Evolutionary conservation across 169 alveolate species (phyloP), one percentile per base, ranked within the genome.

Genomic region (Theileria orientalis): DNA sequence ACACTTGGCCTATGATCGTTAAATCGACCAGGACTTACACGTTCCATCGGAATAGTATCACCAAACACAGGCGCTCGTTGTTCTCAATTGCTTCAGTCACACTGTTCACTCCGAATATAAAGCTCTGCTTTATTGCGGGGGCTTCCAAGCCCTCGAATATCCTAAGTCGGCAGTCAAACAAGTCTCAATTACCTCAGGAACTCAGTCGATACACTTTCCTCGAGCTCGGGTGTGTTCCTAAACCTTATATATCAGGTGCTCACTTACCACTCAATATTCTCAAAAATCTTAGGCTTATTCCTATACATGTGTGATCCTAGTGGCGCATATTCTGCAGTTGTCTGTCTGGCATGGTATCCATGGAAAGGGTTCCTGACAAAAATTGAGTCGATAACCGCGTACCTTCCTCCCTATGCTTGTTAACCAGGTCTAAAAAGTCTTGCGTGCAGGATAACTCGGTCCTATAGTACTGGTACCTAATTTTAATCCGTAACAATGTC

Each of bases 361-460:
- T 23, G 16, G 83, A 64, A 69, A 62, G 40, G 9, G 83, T 33
- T 5, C 87, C 87, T 79, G 42, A 13, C 19, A 19, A 30, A 42
- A 3, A n/a, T n/a, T 37, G 32, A 47, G 40, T 46, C 66, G n/a
- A 68, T 68, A 68, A 5, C 14, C 27, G n/a, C 33, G 52, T 68
- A 46, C 89, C 89, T 23, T 72, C 69, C 0, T 66, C 84, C 16
- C 89, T 76, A 63, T 64, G 75, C 56, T 82, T 72, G 82, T 82
- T 82, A 7, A 66, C 89, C 30, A 82, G 14, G 56, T 82, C 89
- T 44, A 82, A 44, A 62, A 82, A 82, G 42, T 88, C 93, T 33
- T 80, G 90, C 23, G 93, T 88, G 56, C 93, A 88, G 54, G 93
- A 90, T 56, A 88, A 74, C 60, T 88, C 91, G 5, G 93, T 84